Evolutionary conservation across 345 rosid species (phyloP).

Genomic region (Physaria fendleri): DNA sequence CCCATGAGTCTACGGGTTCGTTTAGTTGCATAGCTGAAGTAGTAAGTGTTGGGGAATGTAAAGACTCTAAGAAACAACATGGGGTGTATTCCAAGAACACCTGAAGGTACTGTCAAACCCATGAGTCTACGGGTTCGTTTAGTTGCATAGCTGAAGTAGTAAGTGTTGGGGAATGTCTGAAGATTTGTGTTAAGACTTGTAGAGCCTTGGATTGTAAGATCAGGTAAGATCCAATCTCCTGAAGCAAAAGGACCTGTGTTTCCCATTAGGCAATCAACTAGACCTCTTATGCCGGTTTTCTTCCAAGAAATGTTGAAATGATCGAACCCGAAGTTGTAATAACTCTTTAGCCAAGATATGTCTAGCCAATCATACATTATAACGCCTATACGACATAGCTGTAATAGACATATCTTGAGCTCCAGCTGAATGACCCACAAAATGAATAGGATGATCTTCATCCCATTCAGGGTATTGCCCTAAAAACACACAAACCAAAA

Average conservation of each 20-base stretch:
- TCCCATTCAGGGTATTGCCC: conserved; percentile 98
- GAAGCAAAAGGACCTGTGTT: conserved; percentile 82
- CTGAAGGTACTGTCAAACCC: conserved; percentile 76
- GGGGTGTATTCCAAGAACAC: conserved; percentile 79
- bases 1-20: conserved; percentile 71
- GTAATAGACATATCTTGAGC: conserved; percentile 80
- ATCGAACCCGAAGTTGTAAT: conserved; percentile 93
- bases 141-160: conserved; percentile 95
- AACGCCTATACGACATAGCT: conserved; percentile 81
- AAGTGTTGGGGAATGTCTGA: conserved; percentile 70
- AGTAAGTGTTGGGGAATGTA: conserved; percentile 76
- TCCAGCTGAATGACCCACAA: conserved; percentile 97
- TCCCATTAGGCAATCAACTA: conserved; percentile 66
- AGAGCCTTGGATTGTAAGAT: conserved; percentile 92
- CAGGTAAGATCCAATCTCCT: conserved; percentile 96
- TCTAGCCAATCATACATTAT: conserved; percentile 91
- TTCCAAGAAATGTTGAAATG: conserved; percentile 82
- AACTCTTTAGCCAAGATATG: conserved; percentile 70
- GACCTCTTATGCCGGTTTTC: conserved; percentile 67
- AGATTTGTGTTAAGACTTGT: conserved; percentile 51
- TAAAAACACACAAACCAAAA: too few relatives aligned
- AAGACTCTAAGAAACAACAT: conserved; percentile 69
- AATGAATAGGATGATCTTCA: conserved; percentile 88
- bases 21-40: conserved; percentile 94
- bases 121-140: conserved; percentile 65